Evolutionary conservation across 352 stramenopile genomes (phyloP).

Genomic region (Halophytophthora batemanensis): DNA sequence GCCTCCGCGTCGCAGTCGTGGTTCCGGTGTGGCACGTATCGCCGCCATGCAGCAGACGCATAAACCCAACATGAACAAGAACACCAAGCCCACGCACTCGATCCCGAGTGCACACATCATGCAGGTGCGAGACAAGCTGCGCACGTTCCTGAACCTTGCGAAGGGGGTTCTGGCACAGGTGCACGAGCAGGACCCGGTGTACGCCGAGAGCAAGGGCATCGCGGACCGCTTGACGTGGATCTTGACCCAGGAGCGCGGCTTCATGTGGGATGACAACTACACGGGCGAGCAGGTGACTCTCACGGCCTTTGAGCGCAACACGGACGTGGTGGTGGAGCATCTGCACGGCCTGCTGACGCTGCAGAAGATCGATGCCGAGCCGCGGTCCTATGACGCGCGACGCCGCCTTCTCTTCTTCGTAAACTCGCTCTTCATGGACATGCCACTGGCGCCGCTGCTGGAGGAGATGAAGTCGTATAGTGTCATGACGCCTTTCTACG

Average conservation of each 20-base stretch:
- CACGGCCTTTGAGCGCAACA: constrained; percentile 77
- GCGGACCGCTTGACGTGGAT: constrained; percentile 96
- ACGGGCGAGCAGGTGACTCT: constrained; percentile 93
- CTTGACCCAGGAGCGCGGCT: constrained; percentile 95
- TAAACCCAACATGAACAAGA: constrained; percentile 51
- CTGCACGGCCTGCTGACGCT: constrained; percentile 94
- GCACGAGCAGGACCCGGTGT: constrained; percentile 76
- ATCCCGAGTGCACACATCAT: constrained; percentile 82
- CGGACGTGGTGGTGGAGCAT: constrained; percentile 81
- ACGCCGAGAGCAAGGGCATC: constrained; percentile 88
- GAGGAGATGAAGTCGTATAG: constrained; percentile 99
- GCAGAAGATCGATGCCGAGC: constrained; percentile 97
- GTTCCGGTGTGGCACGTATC: constrained; percentile 78
- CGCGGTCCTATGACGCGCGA: constrained; percentile 94
- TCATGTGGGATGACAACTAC: constrained; percentile 99
- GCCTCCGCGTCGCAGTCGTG: constrained; percentile 73
- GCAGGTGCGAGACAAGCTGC: constrained; percentile 94
- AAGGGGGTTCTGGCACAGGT: constrained; percentile 83
- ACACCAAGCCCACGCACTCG: constrained; percentile 59
- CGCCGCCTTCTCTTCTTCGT: constrained; percentile 98
- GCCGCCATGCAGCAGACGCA: constrained; percentile 72
- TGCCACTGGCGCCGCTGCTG: constrained; percentile 95
- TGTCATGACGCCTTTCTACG: constrained; percentile 98
- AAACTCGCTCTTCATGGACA: constrained; percentile 99
- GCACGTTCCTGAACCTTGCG: constrained; percentile 91